Base-by-base conservation (phyloP, 2,329 filamentous ascomycete species). In the Cladosporium sp. region DNA sequence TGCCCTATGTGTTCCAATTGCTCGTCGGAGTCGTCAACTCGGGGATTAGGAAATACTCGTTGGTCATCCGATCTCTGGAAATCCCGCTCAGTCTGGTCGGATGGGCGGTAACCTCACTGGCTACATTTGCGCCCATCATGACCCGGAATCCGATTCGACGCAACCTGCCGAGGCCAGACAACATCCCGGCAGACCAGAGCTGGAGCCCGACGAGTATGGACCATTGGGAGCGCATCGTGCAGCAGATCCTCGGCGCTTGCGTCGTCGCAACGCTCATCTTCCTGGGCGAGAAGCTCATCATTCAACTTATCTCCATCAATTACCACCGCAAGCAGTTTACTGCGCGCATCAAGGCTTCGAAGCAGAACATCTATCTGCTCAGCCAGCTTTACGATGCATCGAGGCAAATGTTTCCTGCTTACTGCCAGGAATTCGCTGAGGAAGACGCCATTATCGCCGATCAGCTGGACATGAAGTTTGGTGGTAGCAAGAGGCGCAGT, bases 381-480 rank as follows among this genome's bases (percentile, higher is more conserved):
- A 85, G 87, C 14, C 74, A 93, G 31, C 82, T 98, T 52, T 96
- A 95, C 68, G 91, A 97, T 59, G 90, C 91, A 16, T 96, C 92
- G 3, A 81, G 90, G 49, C 79, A 83, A 4, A 77, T 97, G 46
- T 98, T 97, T 65, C 93, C 93, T 22, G 86, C 90, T 72, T 95
- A 95, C 73, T 95, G 90, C 71, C 78, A 77, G 19, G 92, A 97
- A 63, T 97, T 98, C 63, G 77, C 80, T 14, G 88, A 96, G 19
- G 93, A 97, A 67, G 93, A 98, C 70, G 87, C 91, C 66, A 77
- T 89, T 63, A 96, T 98, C 67, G 88, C 87, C 65, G 90, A 95
- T 70, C 87, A 72, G 18, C 60, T 77, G 41, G 69, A 90, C 63
- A 74, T 89, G 43, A 53, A 56, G 11, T 54, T 82, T 58, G 74